These are phyloP conservation scores for Trifolium repens DNA, from an alignment of 306 rosid species.

Conservation along the genomic window DNA sequence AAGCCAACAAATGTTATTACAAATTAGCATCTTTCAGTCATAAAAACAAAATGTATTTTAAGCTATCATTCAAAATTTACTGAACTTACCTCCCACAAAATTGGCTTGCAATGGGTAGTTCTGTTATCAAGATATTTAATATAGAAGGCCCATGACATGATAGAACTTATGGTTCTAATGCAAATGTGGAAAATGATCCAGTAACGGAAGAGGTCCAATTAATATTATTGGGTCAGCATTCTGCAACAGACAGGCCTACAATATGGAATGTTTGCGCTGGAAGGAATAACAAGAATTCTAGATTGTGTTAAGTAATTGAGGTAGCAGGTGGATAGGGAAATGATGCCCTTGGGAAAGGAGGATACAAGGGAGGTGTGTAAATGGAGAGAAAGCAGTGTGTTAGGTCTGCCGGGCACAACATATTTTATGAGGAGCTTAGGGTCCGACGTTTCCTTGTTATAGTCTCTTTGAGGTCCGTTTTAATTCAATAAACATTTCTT, in stretches of 20 bases:
- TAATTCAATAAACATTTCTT: background rate
- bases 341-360: background rate
- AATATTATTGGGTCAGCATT: background rate
- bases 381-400: background rate
- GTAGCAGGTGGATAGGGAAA: conserved; percentile 17
- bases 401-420: background rate
- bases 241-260: background rate
- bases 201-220: conserved; percentile 8
- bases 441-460: background rate
- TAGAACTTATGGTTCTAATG: background rate
- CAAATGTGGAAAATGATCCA: background rate
- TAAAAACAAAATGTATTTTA: conserved; percentile 12
- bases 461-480: conserved; percentile 3
- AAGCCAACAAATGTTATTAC: conserved; percentile 12
- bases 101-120: conserved; percentile 2
- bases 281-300: background rate
- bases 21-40: conserved; percentile 26
- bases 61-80: background rate
- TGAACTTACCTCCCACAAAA: background rate
- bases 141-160: background rate
- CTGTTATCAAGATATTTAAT: background rate
- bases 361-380: background rate
- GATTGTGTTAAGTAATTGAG: background rate
- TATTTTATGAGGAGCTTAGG: conserved; percentile 18
- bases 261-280: conserved; percentile 10